These are phyloP conservation scores for Neofusicoccum cordaticola DNA, from an alignment of 2,329 filamentous ascomycete species.

Conservation along the genomic window DNA sequence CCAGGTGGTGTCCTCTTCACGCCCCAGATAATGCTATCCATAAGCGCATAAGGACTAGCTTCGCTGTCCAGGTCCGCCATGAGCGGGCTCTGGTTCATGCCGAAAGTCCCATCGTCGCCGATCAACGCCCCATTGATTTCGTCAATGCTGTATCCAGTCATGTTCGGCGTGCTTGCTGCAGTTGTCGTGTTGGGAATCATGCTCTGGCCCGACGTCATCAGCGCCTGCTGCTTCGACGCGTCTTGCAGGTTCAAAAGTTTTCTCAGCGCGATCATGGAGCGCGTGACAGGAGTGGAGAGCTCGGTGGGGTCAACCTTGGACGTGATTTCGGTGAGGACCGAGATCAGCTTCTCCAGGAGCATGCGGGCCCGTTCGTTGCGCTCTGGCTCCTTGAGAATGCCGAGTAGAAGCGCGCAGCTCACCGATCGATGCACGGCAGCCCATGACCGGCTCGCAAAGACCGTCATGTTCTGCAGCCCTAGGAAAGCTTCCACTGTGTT, in stretches of 20 bases:
- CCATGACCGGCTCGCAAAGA: slow-evolving; percentile 44
- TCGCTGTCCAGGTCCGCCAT: slow-evolving; percentile 38
- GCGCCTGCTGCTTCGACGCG: slow-evolving; percentile 29
- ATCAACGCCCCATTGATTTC: slow-evolving; percentile 35
- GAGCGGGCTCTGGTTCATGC: slow-evolving; percentile 34
- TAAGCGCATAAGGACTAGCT: slow-evolving; percentile 46
- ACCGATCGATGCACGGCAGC: slow-evolving; percentile 43
- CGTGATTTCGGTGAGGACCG: slow-evolving; percentile 47
- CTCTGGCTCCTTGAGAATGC: slow-evolving; percentile 51
- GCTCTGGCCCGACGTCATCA: not conserved
- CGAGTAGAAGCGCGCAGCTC: slow-evolving; percentile 44
- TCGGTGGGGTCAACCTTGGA: slow-evolving; percentile 47
- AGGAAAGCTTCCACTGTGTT: slow-evolving; percentile 60
- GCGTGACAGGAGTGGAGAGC: slow-evolving; percentile 47
- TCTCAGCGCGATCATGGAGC: slow-evolving; percentile 46
- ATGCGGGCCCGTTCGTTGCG: slow-evolving; percentile 45
- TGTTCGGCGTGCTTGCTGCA: slow-evolving; percentile 20
- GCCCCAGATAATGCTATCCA: slow-evolving; percentile 50
- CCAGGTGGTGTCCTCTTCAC: slow-evolving; percentile 16
- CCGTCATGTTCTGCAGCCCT: slow-evolving; percentile 54
- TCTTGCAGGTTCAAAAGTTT: slow-evolving; percentile 39
- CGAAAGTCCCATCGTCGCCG: slow-evolving; percentile 29
- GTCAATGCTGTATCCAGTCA: slow-evolving; percentile 31
- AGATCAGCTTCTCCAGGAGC: slow-evolving; percentile 46
- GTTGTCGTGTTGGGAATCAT: slow-evolving; percentile 22